phyloP scores from a whole-genome alignment of 2,329 filamentous ascomycete genomes.

The Fusarium temperatum region DNA sequence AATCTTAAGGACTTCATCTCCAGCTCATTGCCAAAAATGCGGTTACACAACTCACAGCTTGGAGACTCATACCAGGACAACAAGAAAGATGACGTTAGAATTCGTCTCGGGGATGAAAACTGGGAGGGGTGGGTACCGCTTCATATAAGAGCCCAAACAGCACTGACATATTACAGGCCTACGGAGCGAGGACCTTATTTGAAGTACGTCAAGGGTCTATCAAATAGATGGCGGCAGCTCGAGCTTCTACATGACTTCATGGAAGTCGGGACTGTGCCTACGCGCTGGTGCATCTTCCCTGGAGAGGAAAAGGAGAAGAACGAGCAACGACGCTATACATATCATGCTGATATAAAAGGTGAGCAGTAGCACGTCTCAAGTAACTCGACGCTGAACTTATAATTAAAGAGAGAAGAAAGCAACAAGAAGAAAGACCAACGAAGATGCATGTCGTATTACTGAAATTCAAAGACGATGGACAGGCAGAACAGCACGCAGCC shows the following conservation, averaged over 20 bases:
- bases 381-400: rapidly evolving
- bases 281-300: not conserved
- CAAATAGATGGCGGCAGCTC: not conserved
- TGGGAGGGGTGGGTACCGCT: not conserved
- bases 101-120: rapidly evolving
- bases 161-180: rapidly evolving
- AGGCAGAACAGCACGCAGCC: rapidly evolving
- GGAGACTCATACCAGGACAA: not conserved
- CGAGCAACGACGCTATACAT: not conserved
- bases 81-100: rapidly evolving
- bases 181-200: not conserved
- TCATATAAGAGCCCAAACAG: rapidly evolving
- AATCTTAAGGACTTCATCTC: rapidly evolving
- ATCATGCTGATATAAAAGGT: not conserved
- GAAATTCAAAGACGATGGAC: not conserved
- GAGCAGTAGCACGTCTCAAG: rapidly evolving
- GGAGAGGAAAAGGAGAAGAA: not conserved
- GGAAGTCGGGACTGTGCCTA: not conserved
- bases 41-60: not conserved
- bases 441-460: not conserved
- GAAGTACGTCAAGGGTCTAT: not conserved
- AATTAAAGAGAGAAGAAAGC: rapidly evolving
- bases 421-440: not conserved
- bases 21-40: not conserved
- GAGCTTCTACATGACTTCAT: not conserved